Base-by-base conservation (phyloP, 345 rosid species). In the Eucalyptus curtisii region DNA sequence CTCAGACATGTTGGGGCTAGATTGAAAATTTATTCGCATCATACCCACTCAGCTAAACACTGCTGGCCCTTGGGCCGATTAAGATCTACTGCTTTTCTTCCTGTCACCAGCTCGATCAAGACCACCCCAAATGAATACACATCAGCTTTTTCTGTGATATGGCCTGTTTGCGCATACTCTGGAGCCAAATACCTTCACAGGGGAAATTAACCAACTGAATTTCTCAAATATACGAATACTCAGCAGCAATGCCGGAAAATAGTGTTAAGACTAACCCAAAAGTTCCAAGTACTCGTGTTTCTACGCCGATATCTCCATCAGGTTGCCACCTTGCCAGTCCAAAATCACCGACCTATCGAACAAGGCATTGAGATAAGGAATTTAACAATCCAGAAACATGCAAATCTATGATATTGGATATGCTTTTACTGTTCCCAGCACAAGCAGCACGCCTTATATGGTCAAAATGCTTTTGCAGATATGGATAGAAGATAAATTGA, bases 241-340 rank as follows among this genome's bases (percentile, higher is more conserved):
- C 47, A 20, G 15, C 37, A 20, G 45, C 45, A 76, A 37, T 19
- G 87, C 24, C 1, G 17, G 57, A 31, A 86, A 17, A 86, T 45
- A 76, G 40, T 27, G 49, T 89, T 53, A 66, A 89, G 87, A 90
- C 90, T 93, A 93, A 98, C 99, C 99, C 99, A 84, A 98, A 97
- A 49, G 99, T 98, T 92, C 99, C 99, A 66, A 98, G 97, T 48
- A 98, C 99, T 90, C 99, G 93, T 49, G 99, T 98, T 66, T 97
- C 98, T 84, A 95, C 98, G 42, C 98, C 99, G 5, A 92, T 93
- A 88, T 97, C 99, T n/a, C 98, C 99, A 91, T 98, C 99, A 89
- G 99, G 99, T 90, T 98, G 99, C 99, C 99, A 98, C 90, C 99
- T 94, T 27, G 99, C 99, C 20, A 98, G 92, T 88, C 99, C 99